Evolutionary conservation across 2,329 filamentous ascomycete species (phyloP).

Genomic region (Xylariomycetidae sp.): DNA sequence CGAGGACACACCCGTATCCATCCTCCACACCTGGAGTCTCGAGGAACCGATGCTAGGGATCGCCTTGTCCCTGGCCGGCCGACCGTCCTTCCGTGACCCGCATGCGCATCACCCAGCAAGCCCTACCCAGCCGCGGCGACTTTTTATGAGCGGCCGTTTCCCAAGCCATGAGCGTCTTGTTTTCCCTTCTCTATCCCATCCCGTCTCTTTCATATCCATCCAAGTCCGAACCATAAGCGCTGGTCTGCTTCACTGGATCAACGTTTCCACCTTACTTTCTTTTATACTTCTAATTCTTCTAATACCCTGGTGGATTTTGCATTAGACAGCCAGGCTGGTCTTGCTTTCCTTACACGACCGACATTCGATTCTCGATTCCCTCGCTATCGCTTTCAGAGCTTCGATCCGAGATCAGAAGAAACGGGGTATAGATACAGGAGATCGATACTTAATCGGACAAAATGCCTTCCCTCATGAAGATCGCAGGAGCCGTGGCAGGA

Average conservation of each 20-base stretch:
- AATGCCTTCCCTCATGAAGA: constrained; percentile 44
- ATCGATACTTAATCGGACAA: constrained; percentile 29
- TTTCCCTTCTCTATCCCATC: constrained; percentile 24
- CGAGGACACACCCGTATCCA: not conserved
- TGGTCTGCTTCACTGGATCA: constrained; percentile 43
- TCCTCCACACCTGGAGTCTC: constrained; percentile 11
- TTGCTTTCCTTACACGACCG: constrained; percentile 24
- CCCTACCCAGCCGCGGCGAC: constrained; percentile 9
- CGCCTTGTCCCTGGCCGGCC: constrained; percentile 21
- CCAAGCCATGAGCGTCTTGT: constrained; percentile 20
- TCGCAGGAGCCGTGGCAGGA: constrained; percentile 33
- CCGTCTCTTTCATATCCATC: constrained; percentile 22
- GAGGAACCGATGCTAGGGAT: constrained; percentile 19
- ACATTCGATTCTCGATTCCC: constrained; percentile 14
- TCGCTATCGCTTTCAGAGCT: constrained; percentile 13
- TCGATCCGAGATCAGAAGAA: constrained; percentile 13
- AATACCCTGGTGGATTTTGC: constrained; percentile 26
- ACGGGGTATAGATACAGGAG: constrained; percentile 13
- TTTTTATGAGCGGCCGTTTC: constrained; percentile 25
- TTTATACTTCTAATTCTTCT: constrained; percentile 28
- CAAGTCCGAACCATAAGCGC: constrained; percentile 36
- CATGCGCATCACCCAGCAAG: constrained; percentile 6
- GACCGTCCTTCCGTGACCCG: constrained; percentile 25
- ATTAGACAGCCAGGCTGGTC: constrained; percentile 35
- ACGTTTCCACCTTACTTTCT: constrained; percentile 28